Conservation (phyloP, 768 basidiomycete genomes). For the Glaciozyma antarctica region DNA sequence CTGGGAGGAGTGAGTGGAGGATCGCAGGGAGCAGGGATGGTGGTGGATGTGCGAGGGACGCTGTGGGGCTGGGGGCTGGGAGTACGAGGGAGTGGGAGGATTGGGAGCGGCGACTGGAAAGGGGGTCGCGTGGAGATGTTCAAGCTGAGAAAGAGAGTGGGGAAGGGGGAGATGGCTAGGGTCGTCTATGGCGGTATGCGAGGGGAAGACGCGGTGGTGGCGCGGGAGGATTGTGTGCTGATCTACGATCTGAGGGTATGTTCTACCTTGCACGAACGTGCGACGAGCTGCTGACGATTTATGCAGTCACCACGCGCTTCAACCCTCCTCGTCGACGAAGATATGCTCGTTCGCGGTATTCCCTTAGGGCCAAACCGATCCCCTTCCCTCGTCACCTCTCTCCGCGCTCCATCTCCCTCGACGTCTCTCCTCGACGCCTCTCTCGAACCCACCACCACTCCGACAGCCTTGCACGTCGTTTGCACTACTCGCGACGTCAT, state of each 20-base stretch:
- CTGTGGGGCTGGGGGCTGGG: conserved; percentile 20
- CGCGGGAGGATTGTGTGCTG: conserved; percentile 19
- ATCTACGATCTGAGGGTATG: conserved; percentile 24
- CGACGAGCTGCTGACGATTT: not conserved
- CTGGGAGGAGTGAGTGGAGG: conserved; percentile 3
- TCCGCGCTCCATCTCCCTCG: not conserved
- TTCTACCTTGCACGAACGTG: not conserved
- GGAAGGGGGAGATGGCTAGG: conserved; percentile 11
- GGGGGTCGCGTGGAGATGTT: conserved; percentile 9
- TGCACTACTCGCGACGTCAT: conserved; percentile 25
- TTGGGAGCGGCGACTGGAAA: not conserved
- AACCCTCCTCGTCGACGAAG: not conserved
- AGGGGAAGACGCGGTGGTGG: conserved; percentile 18
- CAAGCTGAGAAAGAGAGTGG: not conserved
- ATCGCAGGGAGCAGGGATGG: conserved; percentile 4
- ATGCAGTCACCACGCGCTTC: conserved; percentile 1
- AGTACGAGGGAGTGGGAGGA: not conserved
- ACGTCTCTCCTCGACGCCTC: no score
- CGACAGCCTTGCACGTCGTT: not conserved
- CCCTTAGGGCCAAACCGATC: conserved; percentile 1
- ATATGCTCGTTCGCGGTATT: not conserved
- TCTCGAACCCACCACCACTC: not conserved
- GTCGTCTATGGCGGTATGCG: conserved; percentile 13
- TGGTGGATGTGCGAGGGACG: conserved; percentile 13
- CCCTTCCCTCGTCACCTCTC: conserved; percentile 13